phyloP scores from a whole-genome alignment of 2,329 filamentous ascomycete species.

The Cladophialophora immunda region DNA sequence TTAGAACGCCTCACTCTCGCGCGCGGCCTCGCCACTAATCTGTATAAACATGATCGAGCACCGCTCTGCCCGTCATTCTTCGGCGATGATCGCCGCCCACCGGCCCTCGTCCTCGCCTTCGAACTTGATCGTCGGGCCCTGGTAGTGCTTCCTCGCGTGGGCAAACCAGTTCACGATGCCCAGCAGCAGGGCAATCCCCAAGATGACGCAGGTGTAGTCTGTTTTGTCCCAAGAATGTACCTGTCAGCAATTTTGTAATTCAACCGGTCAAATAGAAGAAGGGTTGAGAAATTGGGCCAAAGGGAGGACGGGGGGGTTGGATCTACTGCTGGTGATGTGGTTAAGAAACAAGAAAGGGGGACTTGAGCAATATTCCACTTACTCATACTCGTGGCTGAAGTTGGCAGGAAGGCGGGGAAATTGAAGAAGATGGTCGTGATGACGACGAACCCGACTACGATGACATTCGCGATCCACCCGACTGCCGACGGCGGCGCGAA shows the following conservation, averaged over 20 bases:
- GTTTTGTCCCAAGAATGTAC: no score
- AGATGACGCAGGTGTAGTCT: conserved; percentile 29
- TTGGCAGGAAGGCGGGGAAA: conserved; percentile 24
- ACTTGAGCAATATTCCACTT: no score
- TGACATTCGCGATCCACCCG: conserved; percentile 33
- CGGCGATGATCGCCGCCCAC: not conserved
- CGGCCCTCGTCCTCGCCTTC: not conserved
- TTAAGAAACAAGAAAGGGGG: no score
- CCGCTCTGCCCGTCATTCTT: no score
- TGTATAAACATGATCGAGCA: no score
- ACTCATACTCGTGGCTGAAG: conserved; percentile 26
- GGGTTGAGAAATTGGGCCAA: not conserved
- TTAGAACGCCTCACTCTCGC: no score
- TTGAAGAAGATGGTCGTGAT: conserved; percentile 29
- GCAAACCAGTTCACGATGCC: conserved; percentile 26
- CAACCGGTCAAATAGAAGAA: not conserved
- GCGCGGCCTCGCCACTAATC: no score
- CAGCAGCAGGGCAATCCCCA: conserved; percentile 22
- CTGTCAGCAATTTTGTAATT: no score
- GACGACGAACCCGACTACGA: conserved; percentile 49
- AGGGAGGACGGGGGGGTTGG: not conserved
- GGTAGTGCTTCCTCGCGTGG: conserved; percentile 23
- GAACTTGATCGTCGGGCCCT: conserved; percentile 23
- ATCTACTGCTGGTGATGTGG: not conserved
- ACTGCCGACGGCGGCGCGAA: conserved; percentile 19